These are phyloP conservation scores for Ceriops decandra DNA, from an alignment of 345 rosid genomes.

Conservation along the genomic window DNA sequence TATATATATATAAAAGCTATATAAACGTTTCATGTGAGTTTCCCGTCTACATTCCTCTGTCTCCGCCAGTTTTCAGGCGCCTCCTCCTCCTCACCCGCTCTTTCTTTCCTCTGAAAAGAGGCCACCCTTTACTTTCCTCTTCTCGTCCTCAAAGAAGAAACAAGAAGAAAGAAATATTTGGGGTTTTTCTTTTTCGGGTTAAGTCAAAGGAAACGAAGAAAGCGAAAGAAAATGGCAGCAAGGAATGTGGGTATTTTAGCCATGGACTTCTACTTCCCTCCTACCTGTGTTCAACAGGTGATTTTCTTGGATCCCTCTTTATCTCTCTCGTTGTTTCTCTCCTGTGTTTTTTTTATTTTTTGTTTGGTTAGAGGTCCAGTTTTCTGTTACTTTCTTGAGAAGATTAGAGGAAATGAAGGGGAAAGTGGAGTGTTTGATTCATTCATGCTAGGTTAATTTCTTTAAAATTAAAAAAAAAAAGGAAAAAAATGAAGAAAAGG, in stretches of 20 bases:
- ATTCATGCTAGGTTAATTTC: background rate
- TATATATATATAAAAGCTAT: background rate
- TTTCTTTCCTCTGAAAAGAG: background rate
- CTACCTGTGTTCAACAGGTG: constrained; percentile 93
- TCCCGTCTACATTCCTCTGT: background rate
- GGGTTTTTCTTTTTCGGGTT: background rate
- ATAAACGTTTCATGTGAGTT: constrained; percentile 4
- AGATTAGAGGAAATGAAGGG: constrained; percentile 4
- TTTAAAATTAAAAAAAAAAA: background rate
- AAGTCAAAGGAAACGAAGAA: background rate
- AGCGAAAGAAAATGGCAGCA: constrained; percentile 53
- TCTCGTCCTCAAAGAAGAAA: no score
- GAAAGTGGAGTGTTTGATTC: background rate
- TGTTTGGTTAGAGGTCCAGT: background rate
- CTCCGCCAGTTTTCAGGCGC: no score
- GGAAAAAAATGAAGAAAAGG: background rate
- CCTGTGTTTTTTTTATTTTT: constrained; percentile 5
- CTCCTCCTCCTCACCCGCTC: background rate
- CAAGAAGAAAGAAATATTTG: background rate
- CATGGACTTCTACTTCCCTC: constrained; percentile 96
- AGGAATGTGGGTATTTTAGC: constrained; percentile 97
- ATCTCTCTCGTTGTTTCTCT: background rate
- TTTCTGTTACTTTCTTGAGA: constrained; percentile 14
- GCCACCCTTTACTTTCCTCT: no score
- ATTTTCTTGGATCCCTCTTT: constrained; percentile 5